Evolutionary conservation across 139 green algal genomes (phyloP), one percentile per base, ranked within the genome.

Genomic region (Chlamydomonas urium): DNA sequence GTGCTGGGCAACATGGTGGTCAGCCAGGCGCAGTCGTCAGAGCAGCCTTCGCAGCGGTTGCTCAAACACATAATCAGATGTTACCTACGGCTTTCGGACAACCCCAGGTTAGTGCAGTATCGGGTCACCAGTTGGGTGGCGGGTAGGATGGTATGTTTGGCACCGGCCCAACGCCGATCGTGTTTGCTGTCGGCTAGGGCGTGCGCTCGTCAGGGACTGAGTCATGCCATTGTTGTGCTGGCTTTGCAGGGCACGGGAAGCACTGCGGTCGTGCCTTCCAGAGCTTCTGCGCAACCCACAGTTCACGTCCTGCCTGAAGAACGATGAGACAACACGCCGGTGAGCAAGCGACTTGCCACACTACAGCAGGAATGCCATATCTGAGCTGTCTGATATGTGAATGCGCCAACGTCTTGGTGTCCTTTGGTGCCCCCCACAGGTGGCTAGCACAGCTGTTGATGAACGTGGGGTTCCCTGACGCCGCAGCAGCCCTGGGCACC

Each of bases 61-160:
- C 87, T 99, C 4, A 99, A 99, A 85, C 95, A 99, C 89, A 98
- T 99, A 78, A 94, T 99, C 60, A 82, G 95, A 42, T 99, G 95
- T 83, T 99, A 99, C 79, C 87, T 99, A 76, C 82, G 95, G 2
- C 86, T 99, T 21, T 88, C 83, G 1, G 91, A 97, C 75, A 95
- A 96, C 75, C 85, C 82, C 1, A 81, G 84, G 83, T 68, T 35
- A 8, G 56, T 19, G 48, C n/a, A n/a, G n/a, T n/a, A n/a, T n/a
- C n/a, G n/a, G n/a, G n/a, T n/a, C n/a, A n/a, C n/a, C n/a, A n/a
- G n/a, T n/a, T n/a, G n/a, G n/a, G n/a, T n/a, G n/a, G n/a, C n/a
- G n/a, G n/a, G n/a, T n/a, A n/a, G n/a, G n/a, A n/a, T n/a, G n/a
- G n/a, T n/a, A n/a, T n/a, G n/a, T n/a, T n/a, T n/a, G n/a, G n/a